phyloP scores from a whole-genome alignment of 1,284 basidiomycete genomes.

The Austroboletus sp. region DNA sequence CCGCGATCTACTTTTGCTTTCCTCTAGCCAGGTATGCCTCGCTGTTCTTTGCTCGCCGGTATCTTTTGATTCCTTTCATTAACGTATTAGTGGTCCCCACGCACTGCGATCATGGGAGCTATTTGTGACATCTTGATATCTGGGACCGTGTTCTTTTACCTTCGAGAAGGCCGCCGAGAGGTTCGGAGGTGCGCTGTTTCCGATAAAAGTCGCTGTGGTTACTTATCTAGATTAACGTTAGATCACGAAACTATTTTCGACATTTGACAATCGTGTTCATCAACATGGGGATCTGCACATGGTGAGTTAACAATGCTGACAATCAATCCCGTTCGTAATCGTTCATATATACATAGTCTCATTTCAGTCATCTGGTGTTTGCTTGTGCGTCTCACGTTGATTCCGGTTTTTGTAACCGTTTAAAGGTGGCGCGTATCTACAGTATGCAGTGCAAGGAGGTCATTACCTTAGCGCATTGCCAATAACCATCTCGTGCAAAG shows the following conservation, averaged over 20 bases:
- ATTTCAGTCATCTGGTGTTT: slow-evolving; percentile 13
- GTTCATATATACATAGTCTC: slow-evolving; percentile 3
- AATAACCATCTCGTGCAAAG: slow-evolving; percentile 5
- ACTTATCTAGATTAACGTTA: neutral
- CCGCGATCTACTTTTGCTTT: neutral
- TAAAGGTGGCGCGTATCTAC: neutral
- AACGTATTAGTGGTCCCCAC: slow-evolving; percentile 11
- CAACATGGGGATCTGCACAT: slow-evolving; percentile 19
- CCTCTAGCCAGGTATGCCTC: neutral
- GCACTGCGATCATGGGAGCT: slow-evolving; percentile 10
- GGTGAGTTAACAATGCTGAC: neutral
- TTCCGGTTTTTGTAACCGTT: neutral
- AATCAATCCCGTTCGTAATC: neutral
- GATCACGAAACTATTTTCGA: slow-evolving; percentile 10
- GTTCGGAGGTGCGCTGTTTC: slow-evolving; percentile 3
- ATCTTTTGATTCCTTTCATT: neutral
- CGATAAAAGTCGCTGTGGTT: neutral
- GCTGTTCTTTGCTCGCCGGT: neutral
- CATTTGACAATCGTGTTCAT: slow-evolving; percentile 15
- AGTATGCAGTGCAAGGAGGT: slow-evolving; percentile 3
- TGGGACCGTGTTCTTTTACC: slow-evolving; percentile 19
- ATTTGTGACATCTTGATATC: slow-evolving; percentile 14
- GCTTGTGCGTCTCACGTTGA: slow-evolving; percentile 2
- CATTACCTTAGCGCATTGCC: neutral
- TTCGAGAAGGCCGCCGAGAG: slow-evolving; percentile 9